phyloP scores from a whole-genome alignment of 2,329 filamentous ascomycete species.

The Talaromyces sp. region DNA sequence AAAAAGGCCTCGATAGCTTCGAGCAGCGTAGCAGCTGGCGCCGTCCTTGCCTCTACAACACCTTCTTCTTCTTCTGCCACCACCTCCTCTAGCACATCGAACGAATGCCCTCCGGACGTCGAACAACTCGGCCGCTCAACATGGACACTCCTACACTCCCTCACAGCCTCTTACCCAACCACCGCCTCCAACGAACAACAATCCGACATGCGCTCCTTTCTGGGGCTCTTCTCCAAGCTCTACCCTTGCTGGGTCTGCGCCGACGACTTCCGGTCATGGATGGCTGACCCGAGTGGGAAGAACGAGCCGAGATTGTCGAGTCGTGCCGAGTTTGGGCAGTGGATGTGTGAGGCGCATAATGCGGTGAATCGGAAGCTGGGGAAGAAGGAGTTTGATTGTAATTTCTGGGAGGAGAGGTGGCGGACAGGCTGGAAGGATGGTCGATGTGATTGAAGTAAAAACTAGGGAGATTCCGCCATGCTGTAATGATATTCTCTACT shows the following conservation, averaged over 20 bases:
- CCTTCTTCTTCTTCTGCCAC: not conserved
- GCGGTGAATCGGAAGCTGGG: slow-evolving; percentile 67
- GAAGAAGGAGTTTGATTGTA: slow-evolving; percentile 87
- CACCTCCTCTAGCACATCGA: not conserved
- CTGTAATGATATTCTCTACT: not conserved
- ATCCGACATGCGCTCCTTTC: slow-evolving; percentile 70
- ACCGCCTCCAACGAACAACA: slow-evolving; percentile 66
- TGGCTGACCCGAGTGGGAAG: slow-evolving; percentile 53
- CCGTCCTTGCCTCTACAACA: slow-evolving; percentile 17
- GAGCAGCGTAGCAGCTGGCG: slow-evolving; percentile 15
- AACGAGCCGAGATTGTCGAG: slow-evolving; percentile 61
- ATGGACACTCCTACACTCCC: slow-evolving; percentile 90
- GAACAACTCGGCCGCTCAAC: slow-evolving; percentile 79
- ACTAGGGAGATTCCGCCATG: too few species aligned
- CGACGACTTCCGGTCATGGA: slow-evolving; percentile 81
- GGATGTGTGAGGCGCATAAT: slow-evolving; percentile 51
- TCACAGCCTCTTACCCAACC: slow-evolving; percentile 80
- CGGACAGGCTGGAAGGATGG: slow-evolving; percentile 76
- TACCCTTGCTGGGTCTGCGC: slow-evolving; percentile 97
- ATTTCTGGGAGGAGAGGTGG: slow-evolving; percentile 90
- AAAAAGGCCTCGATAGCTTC: slow-evolving; percentile 31
- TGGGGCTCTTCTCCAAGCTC: slow-evolving; percentile 73
- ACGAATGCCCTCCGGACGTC: slow-evolving; percentile 86
- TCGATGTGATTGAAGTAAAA: slow-evolving; percentile 48
- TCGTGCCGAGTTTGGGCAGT: slow-evolving; percentile 44